A percentile compares a stretch with the other conserved stretches of the same genome.
Conservation (phyloP, 2,329 filamentous ascomycete species). For the Shiraia sp. region DNA sequence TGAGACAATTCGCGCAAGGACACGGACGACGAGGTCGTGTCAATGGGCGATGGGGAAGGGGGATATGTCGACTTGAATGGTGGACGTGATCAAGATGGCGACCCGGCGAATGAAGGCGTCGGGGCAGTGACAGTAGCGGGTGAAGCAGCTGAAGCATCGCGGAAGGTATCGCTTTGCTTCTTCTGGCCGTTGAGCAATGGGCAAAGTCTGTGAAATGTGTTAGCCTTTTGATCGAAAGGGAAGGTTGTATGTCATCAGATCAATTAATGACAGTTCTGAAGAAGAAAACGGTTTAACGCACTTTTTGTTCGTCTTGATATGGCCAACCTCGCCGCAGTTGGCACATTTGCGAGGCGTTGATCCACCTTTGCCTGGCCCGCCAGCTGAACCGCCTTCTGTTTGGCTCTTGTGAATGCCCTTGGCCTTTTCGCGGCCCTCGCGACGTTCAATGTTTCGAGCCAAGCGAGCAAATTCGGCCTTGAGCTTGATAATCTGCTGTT, state of each 20-base stretch:
- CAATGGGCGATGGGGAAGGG: not conserved
- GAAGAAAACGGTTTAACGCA: conserved; percentile 42
- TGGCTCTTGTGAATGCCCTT: conserved; percentile 62
- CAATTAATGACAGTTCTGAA: not conserved
- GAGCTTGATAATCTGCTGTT: conserved; percentile 64
- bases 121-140: conserved; percentile 17
- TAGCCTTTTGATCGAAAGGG: conserved; percentile 14
- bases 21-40: not conserved
- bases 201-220: conserved; percentile 36
- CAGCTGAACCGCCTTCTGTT: conserved; percentile 51
- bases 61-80: not conserved
- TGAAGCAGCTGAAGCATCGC: conserved; percentile 37
- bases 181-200: conserved; percentile 44
- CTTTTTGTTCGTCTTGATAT: conserved; percentile 99
- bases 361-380: conserved; percentile 50
- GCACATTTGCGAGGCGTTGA: conserved; percentile 83
- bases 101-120: conserved; percentile 20
- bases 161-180: conserved; percentile 45
- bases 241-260: conserved; percentile 1
- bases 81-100: conserved; percentile 1
- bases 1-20: not conserved
- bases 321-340: conserved; percentile 93
- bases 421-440: conserved; percentile 86
- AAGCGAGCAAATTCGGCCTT: conserved; percentile 79
- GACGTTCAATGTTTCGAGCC: conserved; percentile 87